Base-by-base conservation (phyloP, 176 grass and related monocot genomes). In the Chrysopogon serrulatus region DNA sequence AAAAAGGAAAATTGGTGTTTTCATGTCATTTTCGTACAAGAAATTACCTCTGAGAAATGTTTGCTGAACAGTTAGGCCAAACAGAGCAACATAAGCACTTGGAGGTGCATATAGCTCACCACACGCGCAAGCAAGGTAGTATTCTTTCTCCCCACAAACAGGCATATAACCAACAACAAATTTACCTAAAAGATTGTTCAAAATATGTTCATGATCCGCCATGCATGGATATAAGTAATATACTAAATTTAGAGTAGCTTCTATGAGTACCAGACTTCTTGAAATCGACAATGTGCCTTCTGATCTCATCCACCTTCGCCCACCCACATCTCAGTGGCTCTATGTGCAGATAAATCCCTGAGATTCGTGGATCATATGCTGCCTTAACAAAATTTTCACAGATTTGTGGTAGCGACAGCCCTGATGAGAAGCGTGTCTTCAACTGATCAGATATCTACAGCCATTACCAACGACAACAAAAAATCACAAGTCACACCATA, bases 111-210 rank as follows among this genome's bases (percentile, higher is more conserved):
- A 98, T 65, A 90, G 84, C 80, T 98, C 96, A 73, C 83, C 89
- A 62, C 96, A 98, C 8, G 93, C 91, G 53, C 89, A 92, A 80
- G 87, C 96, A 81, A 98, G 87, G 80, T 98, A 96, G 78, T 98
- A 98, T 59, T 98, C 96, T 87, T 98, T 98, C 80, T 98, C 96
- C 64, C 96, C 89, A 73, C 96, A 95, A 45, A 96, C 85, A 80
- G 96, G 93, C 85, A 92, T 89, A 76, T 98, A 98, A 54, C 91
- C 85, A 75, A 98, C 93, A 78, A 98, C 79, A 73, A 98, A 94
- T 83, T 98, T 98, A 84, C 96, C 96, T 98, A 70, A 36, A 94
- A 66, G 84, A 76, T 11, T 41, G 79, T 73, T 26, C 53, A 88
- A 61, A 35, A 67, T 32, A 4, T 79, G 53, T 36, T 79, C 51